phyloP scores from a whole-genome alignment of 2,329 filamentous ascomycete genomes.

The Fusarium euwallaceae region DNA sequence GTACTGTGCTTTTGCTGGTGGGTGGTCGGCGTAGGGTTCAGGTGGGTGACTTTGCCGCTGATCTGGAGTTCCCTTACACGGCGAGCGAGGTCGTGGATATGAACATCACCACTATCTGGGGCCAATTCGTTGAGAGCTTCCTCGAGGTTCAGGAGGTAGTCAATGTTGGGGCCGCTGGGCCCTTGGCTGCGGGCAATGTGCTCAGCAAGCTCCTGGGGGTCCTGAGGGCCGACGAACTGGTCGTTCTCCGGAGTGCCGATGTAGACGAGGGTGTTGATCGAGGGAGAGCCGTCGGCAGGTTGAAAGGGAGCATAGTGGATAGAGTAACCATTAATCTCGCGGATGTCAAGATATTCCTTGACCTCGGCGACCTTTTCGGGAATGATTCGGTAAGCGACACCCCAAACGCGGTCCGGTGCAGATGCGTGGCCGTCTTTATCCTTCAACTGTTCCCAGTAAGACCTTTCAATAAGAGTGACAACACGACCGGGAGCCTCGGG shows the following conservation, averaged over 20 bases:
- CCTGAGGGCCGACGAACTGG: conserved; percentile 89
- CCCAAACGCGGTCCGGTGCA: conserved; percentile 82
- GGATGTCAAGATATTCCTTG: conserved; percentile 90
- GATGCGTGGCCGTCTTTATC: conserved; percentile 76
- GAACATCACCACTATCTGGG: conserved; percentile 82
- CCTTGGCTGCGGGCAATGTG: conserved; percentile 84
- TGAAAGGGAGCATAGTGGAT: conserved; percentile 93
- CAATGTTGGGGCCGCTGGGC: conserved; percentile 88
- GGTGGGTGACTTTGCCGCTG: conserved; percentile 21
- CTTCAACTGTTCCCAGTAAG: conserved; percentile 84
- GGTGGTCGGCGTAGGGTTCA: conserved; percentile 23
- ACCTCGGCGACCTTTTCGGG: conserved; percentile 81
- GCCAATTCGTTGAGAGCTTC: conserved; percentile 79
- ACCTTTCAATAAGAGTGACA: conserved; percentile 88
- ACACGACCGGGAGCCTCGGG: conserved; percentile 89
- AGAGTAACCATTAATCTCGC: conserved; percentile 97
- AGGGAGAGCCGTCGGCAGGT: conserved; percentile 53
- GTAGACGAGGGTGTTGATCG: conserved; percentile 79
- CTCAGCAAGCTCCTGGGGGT: conserved; percentile 80
- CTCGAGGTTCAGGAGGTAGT: conserved; percentile 89
- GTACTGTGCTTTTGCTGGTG: conserved; percentile 42
- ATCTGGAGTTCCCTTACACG: conserved; percentile 73
- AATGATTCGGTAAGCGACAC: conserved; percentile 89
- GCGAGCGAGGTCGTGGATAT: conserved; percentile 84
- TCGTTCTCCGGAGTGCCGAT: conserved; percentile 94